Evolutionary conservation across 257 asterid genomes (phyloP).

Genomic region (Lycium ferocissimum): DNA sequence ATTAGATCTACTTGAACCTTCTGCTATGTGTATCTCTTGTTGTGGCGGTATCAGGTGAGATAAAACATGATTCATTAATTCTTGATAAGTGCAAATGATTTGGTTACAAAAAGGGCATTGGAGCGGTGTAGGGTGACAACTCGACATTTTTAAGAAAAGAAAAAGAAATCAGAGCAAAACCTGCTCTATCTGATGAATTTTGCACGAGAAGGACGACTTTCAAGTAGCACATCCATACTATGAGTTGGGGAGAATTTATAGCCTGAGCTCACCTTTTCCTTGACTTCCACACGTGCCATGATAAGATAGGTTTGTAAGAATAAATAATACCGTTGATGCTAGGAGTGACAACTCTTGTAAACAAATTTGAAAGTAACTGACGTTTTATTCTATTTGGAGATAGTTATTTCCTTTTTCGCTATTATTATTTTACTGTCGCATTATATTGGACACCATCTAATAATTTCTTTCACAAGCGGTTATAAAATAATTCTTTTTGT

Average conservation of each 20-base stretch:
- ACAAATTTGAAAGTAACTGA: too few species aligned
- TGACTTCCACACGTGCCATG: too few species aligned
- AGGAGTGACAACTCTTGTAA: too few species aligned
- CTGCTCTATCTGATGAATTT: background rate
- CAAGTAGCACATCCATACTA: background rate
- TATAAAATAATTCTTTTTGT: too few species aligned
- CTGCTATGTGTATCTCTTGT: background rate
- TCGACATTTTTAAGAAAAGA: background rate
- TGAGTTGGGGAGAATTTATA: background rate
- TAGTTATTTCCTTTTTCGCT: too few species aligned
- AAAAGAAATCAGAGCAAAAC: too few species aligned
- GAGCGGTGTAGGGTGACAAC: background rate
- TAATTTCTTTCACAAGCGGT: too few species aligned
- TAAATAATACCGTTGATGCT: too few species aligned
- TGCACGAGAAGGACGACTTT: background rate
- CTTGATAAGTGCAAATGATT: background rate
- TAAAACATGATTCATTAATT: background rate
- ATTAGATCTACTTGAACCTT: background rate
- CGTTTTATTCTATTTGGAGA: too few species aligned
- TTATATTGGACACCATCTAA: too few species aligned
- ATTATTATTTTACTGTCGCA: too few species aligned
- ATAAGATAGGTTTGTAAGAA: too few species aligned
- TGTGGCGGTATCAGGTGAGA: background rate
- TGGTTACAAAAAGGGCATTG: background rate
- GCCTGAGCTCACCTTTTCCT: background rate